Evolutionary conservation across 352 stramenopile species (phyloP).

Genomic region (Albugo candida): DNA sequence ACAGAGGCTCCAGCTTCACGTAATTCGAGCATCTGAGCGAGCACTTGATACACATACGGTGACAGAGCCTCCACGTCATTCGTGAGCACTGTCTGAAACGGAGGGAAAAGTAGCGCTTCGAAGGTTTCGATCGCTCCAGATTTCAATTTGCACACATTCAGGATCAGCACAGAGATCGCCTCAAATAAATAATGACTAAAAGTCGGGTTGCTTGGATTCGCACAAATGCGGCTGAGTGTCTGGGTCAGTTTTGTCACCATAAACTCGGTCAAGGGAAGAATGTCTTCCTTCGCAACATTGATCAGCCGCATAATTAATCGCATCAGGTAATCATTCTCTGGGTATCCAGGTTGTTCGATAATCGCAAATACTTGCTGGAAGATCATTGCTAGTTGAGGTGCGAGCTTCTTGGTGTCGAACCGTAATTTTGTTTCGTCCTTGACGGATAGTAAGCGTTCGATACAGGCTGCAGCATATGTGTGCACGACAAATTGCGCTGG

Average conservation of each 20-base stretch:
- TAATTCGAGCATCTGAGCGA: slow-evolving; percentile 95
- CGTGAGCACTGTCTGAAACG: slow-evolving; percentile 93
- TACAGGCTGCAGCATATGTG: slow-evolving; percentile 90
- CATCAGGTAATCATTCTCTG: slow-evolving; percentile 99
- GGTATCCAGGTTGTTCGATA: slow-evolving; percentile 82
- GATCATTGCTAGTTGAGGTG: slow-evolving; percentile 82
- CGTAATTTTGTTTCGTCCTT: slow-evolving; percentile 70
- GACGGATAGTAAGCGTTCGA: slow-evolving; percentile 92
- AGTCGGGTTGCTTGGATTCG: slow-evolving; percentile 95
- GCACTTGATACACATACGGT: slow-evolving; percentile 98
- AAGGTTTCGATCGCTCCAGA: slow-evolving; percentile 70
- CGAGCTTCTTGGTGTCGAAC: slow-evolving; percentile 72
- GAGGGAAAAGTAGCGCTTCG: slow-evolving; percentile 92
- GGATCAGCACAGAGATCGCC: slow-evolving; percentile 90
- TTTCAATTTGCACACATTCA: slow-evolving; percentile 82
- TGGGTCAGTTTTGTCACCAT: slow-evolving; percentile 90
- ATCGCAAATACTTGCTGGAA: slow-evolving; percentile 93
- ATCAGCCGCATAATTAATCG: slow-evolving; percentile 95
- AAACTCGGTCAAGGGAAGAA: slow-evolving; percentile 81
- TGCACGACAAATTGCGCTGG: slow-evolving; percentile 88
- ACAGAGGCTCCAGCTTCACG: slow-evolving; percentile 67
- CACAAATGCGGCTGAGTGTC: slow-evolving; percentile 87
- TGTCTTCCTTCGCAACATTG: slow-evolving; percentile 83
- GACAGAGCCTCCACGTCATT: slow-evolving; percentile 88
- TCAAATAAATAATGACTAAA: slow-evolving; percentile 99